These are phyloP conservation scores for Thermoascus crustaceus DNA, from an alignment of 2,329 filamentous ascomycete genomes.

Conservation along the genomic window DNA sequence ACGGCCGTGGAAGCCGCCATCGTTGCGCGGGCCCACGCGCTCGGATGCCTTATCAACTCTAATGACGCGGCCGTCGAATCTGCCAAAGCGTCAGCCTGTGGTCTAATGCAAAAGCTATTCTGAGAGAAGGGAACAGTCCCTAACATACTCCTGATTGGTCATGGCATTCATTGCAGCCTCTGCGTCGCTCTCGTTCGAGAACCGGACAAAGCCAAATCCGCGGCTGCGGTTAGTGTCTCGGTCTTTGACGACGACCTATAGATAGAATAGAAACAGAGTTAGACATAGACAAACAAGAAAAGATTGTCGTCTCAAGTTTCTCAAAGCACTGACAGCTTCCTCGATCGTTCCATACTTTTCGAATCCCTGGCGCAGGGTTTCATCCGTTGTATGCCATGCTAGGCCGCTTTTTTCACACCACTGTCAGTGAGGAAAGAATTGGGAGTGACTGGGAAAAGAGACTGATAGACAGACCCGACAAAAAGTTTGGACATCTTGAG, in stretches of 20 bases:
- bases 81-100: slow-evolving; percentile 32
- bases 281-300: slow-evolving; percentile 4
- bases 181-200: slow-evolving; percentile 44
- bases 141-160: slow-evolving; percentile 60
- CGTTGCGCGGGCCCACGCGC: slow-evolving; percentile 54
- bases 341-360: slow-evolving; percentile 84
- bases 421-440: slow-evolving; percentile 13
- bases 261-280: slow-evolving; percentile 8
- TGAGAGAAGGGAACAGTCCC: slow-evolving; percentile 9
- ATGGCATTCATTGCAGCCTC: slow-evolving; percentile 35
- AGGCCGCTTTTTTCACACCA: slow-evolving; percentile 60
- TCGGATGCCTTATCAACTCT: slow-evolving; percentile 94
- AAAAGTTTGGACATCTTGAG: slow-evolving; percentile 81
- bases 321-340: slow-evolving; percentile 70
- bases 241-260: slow-evolving; percentile 92
- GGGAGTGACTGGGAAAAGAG: slow-evolving; percentile 6
- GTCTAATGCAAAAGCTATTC: no score
- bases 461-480: slow-evolving; percentile 61
- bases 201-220: slow-evolving; percentile 95
- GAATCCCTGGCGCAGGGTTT: slow-evolving; percentile 79
- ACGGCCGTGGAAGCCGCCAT: slow-evolving; percentile 39
- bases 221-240: slow-evolving; percentile 93
- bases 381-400: slow-evolving; percentile 95
- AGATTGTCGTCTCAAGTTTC: slow-evolving; percentile 6
- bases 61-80: slow-evolving; percentile 89